Evolutionary conservation across 2,329 filamentous ascomycete species (phyloP).

Genomic region (Botrytis porri): DNA sequence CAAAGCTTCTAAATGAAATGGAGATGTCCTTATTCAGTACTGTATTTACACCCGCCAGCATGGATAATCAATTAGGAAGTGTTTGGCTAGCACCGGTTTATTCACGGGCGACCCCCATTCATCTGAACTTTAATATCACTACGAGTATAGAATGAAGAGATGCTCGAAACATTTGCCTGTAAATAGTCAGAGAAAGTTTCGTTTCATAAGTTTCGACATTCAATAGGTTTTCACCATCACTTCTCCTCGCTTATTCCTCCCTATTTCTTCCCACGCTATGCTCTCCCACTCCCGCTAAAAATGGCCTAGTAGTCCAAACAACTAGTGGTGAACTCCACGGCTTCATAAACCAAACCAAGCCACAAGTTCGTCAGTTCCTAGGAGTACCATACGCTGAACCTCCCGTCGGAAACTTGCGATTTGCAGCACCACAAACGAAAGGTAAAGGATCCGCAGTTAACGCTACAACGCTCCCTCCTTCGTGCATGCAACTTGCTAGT

Average conservation of each 20-base stretch:
- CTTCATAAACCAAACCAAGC: constrained; percentile 25
- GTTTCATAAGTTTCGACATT: neutral
- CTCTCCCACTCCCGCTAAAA: neutral
- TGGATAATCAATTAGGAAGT: neutral
- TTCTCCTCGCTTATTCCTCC: neutral
- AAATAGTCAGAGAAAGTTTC: neutral
- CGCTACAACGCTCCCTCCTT: constrained; percentile 26
- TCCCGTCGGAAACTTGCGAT: constrained; percentile 40
- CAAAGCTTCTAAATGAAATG: neutral
- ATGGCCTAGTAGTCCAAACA: constrained; percentile 22
- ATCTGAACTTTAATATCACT: neutral
- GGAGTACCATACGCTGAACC: constrained; percentile 42
- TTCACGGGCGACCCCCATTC: neutral
- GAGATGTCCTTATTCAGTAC: neutral
- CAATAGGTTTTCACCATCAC: neutral
- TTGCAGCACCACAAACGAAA: constrained; percentile 35
- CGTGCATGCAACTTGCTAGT: constrained; percentile 26
- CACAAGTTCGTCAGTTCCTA: constrained; percentile 37
- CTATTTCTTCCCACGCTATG: neutral
- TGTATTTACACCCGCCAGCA: neutral
- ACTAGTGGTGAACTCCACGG: constrained; percentile 23
- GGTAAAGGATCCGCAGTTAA: constrained; percentile 17
- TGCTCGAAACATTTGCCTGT: neutral
- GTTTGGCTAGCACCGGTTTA: neutral
- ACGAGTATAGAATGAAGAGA: neutral